These are phyloP conservation scores for Neurospora africana DNA, from an alignment of 495 filamentous ascomycete genomes.

Conservation along the genomic window DNA sequence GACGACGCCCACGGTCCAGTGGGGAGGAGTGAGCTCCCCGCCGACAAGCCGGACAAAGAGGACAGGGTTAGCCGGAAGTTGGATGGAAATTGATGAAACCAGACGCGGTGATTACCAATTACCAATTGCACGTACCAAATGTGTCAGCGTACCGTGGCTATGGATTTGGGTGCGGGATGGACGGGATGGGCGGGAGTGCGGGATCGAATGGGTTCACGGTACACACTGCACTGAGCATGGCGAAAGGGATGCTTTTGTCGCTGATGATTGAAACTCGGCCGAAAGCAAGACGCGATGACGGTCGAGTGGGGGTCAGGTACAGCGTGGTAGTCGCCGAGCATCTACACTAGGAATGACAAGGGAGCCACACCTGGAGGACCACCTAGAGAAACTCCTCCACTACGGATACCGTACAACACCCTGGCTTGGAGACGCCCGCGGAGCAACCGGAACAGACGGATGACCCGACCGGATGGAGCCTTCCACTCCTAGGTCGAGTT, in stretches of 20 bases:
- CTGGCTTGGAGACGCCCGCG: constrained; percentile 7
- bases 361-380: not conserved
- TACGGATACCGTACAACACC: not conserved
- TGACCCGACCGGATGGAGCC: constrained; percentile 13
- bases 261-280: not conserved
- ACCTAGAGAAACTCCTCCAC: not conserved
- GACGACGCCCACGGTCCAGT: not conserved
- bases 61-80: not conserved
- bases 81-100: not conserved
- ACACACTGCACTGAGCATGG: not conserved
- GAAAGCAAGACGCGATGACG: not conserved
- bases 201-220: not conserved
- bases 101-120: not conserved
- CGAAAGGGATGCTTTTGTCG: not conserved
- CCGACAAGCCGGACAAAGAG: not conserved
- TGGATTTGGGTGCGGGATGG: not conserved
- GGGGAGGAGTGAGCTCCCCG: not conserved
- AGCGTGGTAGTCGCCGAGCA: not conserved
- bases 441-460: constrained; percentile 17
- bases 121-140: not conserved
- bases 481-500: constrained; percentile 2
- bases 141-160: not conserved
- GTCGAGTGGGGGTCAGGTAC: not conserved
- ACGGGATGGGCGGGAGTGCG: not conserved
- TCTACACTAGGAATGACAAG: not conserved